phyloP scores from a whole-genome alignment of 1,284 basidiomycete genomes.

The Ceratobasidium sp. region DNA sequence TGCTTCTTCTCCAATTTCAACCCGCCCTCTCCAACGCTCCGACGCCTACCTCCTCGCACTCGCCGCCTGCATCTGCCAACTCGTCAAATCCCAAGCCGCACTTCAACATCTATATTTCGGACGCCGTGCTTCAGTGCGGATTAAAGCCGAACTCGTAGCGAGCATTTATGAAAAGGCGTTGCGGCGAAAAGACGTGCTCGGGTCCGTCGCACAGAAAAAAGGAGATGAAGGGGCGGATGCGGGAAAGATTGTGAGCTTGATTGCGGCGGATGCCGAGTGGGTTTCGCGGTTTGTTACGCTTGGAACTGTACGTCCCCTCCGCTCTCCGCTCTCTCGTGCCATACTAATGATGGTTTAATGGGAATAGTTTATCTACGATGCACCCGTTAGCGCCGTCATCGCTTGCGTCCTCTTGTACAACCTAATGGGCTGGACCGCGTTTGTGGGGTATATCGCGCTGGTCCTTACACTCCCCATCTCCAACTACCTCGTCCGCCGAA shows the following conservation, averaged over 20 bases:
- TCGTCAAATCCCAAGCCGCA: conserved; percentile 41
- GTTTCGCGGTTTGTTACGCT: conserved; percentile 20
- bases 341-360: not conserved
- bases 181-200: conserved; percentile 40
- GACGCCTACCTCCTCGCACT: conserved; percentile 42
- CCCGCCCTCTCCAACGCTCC: conserved; percentile 19
- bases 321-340: not conserved
- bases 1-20: not conserved
- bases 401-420: conserved; percentile 35
- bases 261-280: conserved; percentile 40
- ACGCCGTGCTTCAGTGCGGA: conserved; percentile 29
- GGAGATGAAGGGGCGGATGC: no score
- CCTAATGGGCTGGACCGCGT: conserved; percentile 46
- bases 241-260: conserved; percentile 42
- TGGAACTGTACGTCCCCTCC: not conserved
- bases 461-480: conserved; percentile 42
- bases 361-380: conserved; percentile 64
- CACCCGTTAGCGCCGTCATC: conserved; percentile 34
- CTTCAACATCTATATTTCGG: conserved; percentile 42
- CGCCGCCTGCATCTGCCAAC: conserved; percentile 31
- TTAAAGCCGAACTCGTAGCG: conserved; percentile 41
- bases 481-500: conserved; percentile 57
- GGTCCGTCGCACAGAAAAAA: conserved; percentile 38
- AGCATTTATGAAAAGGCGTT: conserved; percentile 46
- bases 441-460: conserved; percentile 43